phyloP scores from a whole-genome alignment of 2,329 filamentous ascomycete genomes.

The Diaporthe citrichinensis region DNA sequence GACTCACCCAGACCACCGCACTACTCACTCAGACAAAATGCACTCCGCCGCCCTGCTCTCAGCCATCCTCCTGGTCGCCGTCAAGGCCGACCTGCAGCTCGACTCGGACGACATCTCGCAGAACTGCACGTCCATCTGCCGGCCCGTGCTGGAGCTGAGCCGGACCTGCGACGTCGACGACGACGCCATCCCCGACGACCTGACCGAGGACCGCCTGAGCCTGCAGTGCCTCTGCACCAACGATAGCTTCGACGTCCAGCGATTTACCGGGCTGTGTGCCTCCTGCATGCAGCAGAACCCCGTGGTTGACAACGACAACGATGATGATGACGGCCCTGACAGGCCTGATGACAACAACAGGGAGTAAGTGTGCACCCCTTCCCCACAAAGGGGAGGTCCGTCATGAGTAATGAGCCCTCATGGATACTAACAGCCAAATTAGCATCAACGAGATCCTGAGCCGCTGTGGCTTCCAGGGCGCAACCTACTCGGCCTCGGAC shows the following conservation, averaged over 20 bases:
- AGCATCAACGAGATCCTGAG: slow-evolving; percentile 52
- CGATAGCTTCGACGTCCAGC: slow-evolving; percentile 55
- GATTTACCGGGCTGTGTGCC: slow-evolving; percentile 54
- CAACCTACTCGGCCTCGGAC: slow-evolving; percentile 47
- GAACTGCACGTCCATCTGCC: slow-evolving; percentile 54
- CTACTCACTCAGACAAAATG: slow-evolving; percentile 43
- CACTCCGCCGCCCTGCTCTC: slow-evolving; percentile 49
- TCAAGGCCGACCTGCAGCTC: slow-evolving; percentile 51
- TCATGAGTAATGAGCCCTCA: background rate
- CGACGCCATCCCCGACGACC: slow-evolving; percentile 53
- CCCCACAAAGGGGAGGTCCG: background rate
- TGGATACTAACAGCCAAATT: background rate
- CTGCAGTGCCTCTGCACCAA: slow-evolving; percentile 59
- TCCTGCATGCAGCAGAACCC: slow-evolving; percentile 55
- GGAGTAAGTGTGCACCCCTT: background rate
- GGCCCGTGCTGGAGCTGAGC: slow-evolving; percentile 53
- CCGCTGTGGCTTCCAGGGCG: slow-evolving; percentile 53
- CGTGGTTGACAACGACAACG: slow-evolving; percentile 7
- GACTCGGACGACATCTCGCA: slow-evolving; percentile 53
- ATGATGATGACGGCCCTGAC: slow-evolving; percentile 39
- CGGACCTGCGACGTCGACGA: slow-evolving; percentile 63
- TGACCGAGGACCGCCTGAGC: slow-evolving; percentile 54
- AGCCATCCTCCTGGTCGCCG: slow-evolving; percentile 47
- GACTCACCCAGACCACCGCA: background rate
- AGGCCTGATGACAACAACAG: slow-evolving; percentile 26